These are phyloP conservation scores for Penicillium sp. DNA, from an alignment of 2,329 filamentous ascomycete species.

Conservation along the genomic window DNA sequence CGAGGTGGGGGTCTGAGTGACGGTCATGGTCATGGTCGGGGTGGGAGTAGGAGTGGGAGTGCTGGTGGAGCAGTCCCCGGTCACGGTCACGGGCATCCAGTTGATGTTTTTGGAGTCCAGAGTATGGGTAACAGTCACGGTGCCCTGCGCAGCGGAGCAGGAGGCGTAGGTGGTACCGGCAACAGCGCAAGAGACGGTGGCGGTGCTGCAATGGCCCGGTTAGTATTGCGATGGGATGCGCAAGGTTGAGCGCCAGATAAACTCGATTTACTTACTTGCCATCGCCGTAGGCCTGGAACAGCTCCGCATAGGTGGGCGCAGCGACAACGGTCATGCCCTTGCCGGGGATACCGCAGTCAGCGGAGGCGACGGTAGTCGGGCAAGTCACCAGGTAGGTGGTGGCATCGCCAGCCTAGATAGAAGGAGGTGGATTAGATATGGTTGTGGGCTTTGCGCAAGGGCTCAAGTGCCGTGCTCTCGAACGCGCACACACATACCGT, in stretches of 20 bases:
- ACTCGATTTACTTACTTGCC: constrained; percentile 21
- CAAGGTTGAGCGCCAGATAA: background rate
- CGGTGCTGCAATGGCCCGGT: constrained; percentile 9
- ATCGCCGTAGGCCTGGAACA: constrained; percentile 19
- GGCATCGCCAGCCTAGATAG: constrained; percentile 21
- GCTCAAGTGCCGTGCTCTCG: background rate
- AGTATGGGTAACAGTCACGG: constrained; percentile 19
- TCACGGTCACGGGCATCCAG: constrained; percentile 32
- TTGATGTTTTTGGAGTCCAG: constrained; percentile 21
- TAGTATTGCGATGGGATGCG: background rate
- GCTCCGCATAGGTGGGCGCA: constrained; percentile 22
- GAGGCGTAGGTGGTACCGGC: constrained; percentile 30
- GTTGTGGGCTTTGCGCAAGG: background rate
- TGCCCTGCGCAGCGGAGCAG: constrained; percentile 25
- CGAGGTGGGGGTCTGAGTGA: constrained; percentile 13
- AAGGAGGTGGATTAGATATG: constrained; percentile 4
- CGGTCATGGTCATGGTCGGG: constrained; percentile 17
- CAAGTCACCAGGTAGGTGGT: constrained; percentile 29
- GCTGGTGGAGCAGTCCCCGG: constrained; percentile 18
- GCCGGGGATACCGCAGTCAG: constrained; percentile 23
- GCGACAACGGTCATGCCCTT: constrained; percentile 26
- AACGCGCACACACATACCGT: constrained; percentile 15
- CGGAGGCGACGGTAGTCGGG: constrained; percentile 17
- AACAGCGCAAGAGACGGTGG: constrained; percentile 29
- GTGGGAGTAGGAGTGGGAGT: constrained; percentile 23